Evolutionary conservation across 2,329 filamentous ascomycete genomes (phyloP).

Genomic region (Coniochaeta pulveracea): DNA sequence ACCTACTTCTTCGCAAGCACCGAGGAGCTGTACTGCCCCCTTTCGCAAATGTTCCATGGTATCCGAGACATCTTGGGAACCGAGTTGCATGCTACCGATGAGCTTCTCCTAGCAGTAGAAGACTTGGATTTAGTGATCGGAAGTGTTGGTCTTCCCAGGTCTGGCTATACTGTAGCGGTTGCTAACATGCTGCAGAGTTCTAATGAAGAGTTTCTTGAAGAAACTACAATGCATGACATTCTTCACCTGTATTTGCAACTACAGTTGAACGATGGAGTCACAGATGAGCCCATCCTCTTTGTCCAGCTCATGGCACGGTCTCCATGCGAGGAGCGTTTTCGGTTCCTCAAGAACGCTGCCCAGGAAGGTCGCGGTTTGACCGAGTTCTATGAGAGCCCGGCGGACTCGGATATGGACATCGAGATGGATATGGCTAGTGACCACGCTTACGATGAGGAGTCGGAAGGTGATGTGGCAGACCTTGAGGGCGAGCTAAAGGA

Average conservation of each 20-base stretch:
- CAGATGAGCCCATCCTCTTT: conserved; percentile 6
- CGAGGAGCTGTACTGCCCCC: conserved; percentile 28
- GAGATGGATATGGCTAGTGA: conserved; percentile 5
- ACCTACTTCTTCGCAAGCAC: conserved; percentile 34
- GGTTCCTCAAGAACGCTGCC: conserved; percentile 10
- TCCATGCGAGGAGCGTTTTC: conserved; percentile 13
- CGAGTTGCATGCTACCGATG: conserved; percentile 32
- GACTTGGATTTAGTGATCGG: conserved; percentile 41
- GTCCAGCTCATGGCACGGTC: conserved; percentile 11
- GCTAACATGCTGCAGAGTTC: conserved; percentile 7
- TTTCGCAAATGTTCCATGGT: conserved; percentile 30
- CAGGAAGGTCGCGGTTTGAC: conserved; percentile 7
- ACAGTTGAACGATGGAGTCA: conserved; percentile 5
- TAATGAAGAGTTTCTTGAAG: conserved; percentile 11
- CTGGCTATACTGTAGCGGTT: not conserved
- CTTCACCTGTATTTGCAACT: conserved; percentile 12
- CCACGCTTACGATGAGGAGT: conserved; percentile 6
- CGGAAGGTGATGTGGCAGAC: conserved; percentile 1
- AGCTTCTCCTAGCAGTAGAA: conserved; percentile 38
- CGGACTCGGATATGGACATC: conserved; percentile 6
- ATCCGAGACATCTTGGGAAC: conserved; percentile 33
- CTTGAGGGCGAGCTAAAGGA: conserved; percentile 1
- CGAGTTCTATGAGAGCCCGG: conserved; percentile 6
- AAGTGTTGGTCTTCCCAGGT: conserved; percentile 25
- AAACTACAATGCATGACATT: conserved; percentile 13